phyloP scores from a whole-genome alignment of 106 monocot genomes.

The Alisma plantagoaquatica region DNA sequence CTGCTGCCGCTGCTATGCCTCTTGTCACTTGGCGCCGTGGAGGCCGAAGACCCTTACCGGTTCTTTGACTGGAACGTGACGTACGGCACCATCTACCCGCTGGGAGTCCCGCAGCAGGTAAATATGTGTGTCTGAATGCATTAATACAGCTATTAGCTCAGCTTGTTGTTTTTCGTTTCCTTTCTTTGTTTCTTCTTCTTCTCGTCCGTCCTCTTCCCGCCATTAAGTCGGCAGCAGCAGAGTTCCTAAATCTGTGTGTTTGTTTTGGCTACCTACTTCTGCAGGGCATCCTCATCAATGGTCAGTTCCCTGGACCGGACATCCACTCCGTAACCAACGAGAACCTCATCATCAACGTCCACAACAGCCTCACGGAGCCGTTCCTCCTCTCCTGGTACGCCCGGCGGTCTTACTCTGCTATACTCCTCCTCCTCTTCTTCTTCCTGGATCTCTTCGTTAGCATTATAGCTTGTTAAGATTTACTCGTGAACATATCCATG shows the following conservation, averaged over 20 bases:
- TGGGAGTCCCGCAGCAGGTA: conserved; percentile 14
- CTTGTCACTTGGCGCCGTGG: not conserved
- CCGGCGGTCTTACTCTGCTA: no score
- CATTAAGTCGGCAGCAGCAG: not conserved
- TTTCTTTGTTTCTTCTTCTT: not conserved
- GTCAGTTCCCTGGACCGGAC: conserved; percentile 20
- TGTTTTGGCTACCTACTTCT: not conserved
- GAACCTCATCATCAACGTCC: conserved; percentile 18
- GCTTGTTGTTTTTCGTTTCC: not conserved
- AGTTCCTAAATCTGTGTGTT: not conserved
- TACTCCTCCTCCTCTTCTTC: no score
- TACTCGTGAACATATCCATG: no score
- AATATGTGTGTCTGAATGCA: not conserved
- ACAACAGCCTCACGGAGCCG: conserved; percentile 12
- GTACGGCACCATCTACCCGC: conserved; percentile 12
- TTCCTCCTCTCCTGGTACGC: conserved; percentile 15
- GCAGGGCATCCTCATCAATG: conserved; percentile 21
- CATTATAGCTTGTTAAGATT: no score
- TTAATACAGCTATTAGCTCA: not conserved
- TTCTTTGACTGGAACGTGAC: conserved; percentile 18
- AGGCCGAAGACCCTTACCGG: conserved; percentile 11
- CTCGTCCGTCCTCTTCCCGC: not conserved
- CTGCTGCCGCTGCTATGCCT: conserved; percentile 1
- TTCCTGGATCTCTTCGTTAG: no score
- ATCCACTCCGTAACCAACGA: conserved; percentile 20